phyloP scores from a whole-genome alignment of 768 basidiomycete genomes.

The Guyanaporus albipodus region DNA sequence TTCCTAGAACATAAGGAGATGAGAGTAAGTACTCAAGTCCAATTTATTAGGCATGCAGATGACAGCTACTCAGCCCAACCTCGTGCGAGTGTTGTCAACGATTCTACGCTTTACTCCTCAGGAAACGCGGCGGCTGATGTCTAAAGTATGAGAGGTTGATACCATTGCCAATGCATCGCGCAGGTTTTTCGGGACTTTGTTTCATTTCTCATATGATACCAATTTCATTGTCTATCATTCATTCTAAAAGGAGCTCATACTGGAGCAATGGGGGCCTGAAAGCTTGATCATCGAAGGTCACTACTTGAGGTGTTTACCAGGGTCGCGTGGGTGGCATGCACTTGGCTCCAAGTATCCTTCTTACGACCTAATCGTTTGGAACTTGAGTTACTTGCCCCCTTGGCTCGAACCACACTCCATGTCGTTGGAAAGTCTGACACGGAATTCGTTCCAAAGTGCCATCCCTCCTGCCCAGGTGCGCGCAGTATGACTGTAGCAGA shows the following conservation, averaged over 20 bases:
- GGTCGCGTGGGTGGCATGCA: too few relatives aligned
- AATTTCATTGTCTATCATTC: too few relatives aligned
- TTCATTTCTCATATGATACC: too few relatives aligned
- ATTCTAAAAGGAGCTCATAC: not conserved
- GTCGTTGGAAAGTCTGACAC: constrained; percentile 66
- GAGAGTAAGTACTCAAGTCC: constrained; percentile 60
- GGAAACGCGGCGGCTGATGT: constrained; percentile 83
- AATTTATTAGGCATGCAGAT: not conserved
- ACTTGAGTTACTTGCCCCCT: too few relatives aligned
- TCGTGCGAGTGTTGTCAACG: constrained; percentile 87
- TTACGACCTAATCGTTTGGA: too few relatives aligned
- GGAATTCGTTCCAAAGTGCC: constrained; percentile 72
- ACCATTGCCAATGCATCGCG: not conserved
- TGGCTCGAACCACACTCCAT: constrained; percentile 33
- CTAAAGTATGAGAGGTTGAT: constrained; percentile 59
- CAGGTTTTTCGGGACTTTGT: too few relatives aligned
- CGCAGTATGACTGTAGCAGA: constrained; percentile 5
- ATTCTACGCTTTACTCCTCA: constrained; percentile 94
- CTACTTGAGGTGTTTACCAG: too few relatives aligned
- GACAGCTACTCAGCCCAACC: constrained; percentile 58
- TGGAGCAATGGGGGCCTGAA: too few relatives aligned
- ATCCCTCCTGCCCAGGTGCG: constrained; percentile 60
- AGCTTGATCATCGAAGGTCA: too few relatives aligned
- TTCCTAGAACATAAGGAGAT: constrained; percentile 99
- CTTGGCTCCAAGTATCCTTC: not conserved